Percentiles rank a stretch among this genome's conserved stretches.
Evolutionary conservation across 2,329 filamentous ascomycete genomes (phyloP).

Genomic region (Fusarium coicis): DNA sequence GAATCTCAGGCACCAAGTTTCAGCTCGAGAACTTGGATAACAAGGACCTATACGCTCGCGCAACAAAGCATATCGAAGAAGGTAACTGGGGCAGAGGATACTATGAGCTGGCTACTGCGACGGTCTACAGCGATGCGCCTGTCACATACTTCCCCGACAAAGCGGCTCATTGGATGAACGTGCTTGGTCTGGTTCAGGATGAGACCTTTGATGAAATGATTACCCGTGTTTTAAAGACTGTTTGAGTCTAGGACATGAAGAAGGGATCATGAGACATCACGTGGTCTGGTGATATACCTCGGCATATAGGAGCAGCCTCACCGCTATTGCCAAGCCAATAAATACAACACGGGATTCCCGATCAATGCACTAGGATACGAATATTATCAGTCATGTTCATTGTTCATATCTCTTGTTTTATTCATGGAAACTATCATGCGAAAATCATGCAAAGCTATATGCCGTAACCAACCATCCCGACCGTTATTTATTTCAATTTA

Average conservation of each 20-base stretch:
- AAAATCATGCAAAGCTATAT: not conserved
- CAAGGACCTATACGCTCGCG: not conserved
- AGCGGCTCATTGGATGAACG: not conserved
- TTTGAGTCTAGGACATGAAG: not conserved
- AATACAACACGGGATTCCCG: not conserved
- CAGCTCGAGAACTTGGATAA: not conserved
- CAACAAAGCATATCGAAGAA: not conserved
- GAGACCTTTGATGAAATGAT: constrained; percentile 19
- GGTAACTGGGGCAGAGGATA: constrained; percentile 5
- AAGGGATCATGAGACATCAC: not conserved
- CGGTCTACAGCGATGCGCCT: not conserved
- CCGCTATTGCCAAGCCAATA: not conserved
- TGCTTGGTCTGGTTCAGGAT: not conserved
- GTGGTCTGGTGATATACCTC: not conserved
- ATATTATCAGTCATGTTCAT: not conserved
- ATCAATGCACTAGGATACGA: not conserved
- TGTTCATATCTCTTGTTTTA: not conserved
- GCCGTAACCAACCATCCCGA: not conserved
- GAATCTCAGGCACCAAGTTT: not conserved
- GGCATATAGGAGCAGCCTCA: not conserved
- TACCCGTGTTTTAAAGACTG: not conserved
- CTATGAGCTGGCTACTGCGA: constrained; percentile 12
- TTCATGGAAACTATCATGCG: not conserved
- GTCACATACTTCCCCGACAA: constrained; percentile 15
- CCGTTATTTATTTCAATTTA: not conserved